Evolutionary conservation across 179 eudicot species (phyloP).

Genomic region (Silene coronaria): DNA sequence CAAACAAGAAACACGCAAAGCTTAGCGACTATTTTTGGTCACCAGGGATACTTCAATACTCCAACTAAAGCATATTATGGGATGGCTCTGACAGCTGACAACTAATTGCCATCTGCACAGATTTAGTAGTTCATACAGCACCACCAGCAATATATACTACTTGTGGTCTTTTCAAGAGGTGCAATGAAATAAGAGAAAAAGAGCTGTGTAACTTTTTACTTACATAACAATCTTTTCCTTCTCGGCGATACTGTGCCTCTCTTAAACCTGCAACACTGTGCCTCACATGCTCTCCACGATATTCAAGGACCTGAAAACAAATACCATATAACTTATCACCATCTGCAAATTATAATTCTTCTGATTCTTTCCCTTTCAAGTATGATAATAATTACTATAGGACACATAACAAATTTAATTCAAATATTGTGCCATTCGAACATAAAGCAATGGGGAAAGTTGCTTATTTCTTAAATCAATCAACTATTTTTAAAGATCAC

Average conservation of each 20-base stretch:
- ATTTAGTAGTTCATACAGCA: not conserved
- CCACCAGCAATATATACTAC: not conserved
- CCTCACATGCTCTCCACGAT: slow-evolving; percentile 97
- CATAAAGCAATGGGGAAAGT: not conserved
- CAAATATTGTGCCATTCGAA: not conserved
- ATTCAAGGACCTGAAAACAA: slow-evolving; percentile 69
- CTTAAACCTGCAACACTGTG: slow-evolving; percentile 88
- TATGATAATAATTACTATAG: not conserved
- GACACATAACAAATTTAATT: not conserved
- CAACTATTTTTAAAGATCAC: not conserved
- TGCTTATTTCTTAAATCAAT: not conserved
- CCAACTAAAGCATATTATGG: not conserved
- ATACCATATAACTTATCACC: slow-evolving; percentile 8
- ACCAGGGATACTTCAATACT: not conserved
- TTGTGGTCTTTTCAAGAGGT: not conserved
- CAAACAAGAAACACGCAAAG: not conserved
- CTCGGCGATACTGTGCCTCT: slow-evolving; percentile 61
- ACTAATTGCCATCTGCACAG: not conserved
- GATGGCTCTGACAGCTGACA: not conserved
- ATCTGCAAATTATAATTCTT: not conserved
- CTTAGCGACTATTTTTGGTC: not conserved
- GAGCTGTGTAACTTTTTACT: slow-evolving; percentile 26
- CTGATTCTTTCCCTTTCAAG: not conserved
- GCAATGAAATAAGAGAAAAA: not conserved
- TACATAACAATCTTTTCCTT: slow-evolving; percentile 98